Evolutionary conservation across 208 protist genomes (phyloP), one percentile per base, ranked within the genome.

Genomic region (Trypanosoma vivax): DNA sequence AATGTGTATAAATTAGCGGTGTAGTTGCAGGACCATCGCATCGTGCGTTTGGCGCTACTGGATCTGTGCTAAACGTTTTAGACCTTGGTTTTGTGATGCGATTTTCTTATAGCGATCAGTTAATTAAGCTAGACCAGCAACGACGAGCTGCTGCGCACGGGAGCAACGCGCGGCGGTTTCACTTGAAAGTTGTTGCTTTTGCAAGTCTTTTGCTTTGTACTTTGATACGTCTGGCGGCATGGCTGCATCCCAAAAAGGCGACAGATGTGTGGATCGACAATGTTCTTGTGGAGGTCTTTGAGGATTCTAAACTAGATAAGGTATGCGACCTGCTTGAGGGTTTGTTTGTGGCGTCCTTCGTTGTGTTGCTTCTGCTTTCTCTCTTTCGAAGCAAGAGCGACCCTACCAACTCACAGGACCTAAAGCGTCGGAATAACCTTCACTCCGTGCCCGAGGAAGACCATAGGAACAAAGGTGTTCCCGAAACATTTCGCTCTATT

Each of bases 201-300:
- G 21, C 49, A 6, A 50, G 33, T 39, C 40, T 55, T 16, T 13
- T 63, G 9, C n/a, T 59, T 28, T 70, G 61, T 14, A 10, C 52
- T 23, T 33, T 30, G 9, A 37, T 34, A 31, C 50, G 59, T 47
- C 3, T 56, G 7, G 43, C 18, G 18, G 41, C 60, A 13, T 66
- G 76, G 73, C 43, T 61, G 10, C 49, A 77, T 52, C 74, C 78
- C 0, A 55, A 31, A 40, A 50, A 65, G 16, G 46, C 73, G 0
- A 60, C 43, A 21, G 67, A 77, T 25, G 68, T 74, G 9, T 83
- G 74, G 73, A 80, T 90, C 45, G 83, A 90, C 29, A 64, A 52
- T 18, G 83, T 90, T n/a, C 52, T 83, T 35, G 76, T 90, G 5
- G 78, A 87, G 64, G 83, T 87, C 37, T 42, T 90, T n/a, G 67